Conservation (phyloP, 108 stramenopile species). For the Skeletonema costatum region DNA sequence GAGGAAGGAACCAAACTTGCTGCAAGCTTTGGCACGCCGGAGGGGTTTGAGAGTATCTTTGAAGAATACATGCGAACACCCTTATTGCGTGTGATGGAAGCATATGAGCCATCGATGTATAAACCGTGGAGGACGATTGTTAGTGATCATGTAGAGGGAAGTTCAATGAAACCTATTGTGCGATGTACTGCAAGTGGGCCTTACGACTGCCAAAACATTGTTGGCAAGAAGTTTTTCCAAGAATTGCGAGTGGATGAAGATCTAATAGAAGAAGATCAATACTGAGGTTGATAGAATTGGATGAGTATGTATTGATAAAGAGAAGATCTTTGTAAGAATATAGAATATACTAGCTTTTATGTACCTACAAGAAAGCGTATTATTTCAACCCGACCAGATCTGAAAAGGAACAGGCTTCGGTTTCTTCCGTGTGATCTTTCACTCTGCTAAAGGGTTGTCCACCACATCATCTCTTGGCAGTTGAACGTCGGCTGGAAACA, state of each 20-base stretch:
- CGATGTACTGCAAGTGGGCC: background rate
- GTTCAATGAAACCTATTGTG: background rate
- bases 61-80: slow-evolving; percentile 5
- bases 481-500: too few species aligned
- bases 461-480: too few species aligned
- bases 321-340: background rate
- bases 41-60: background rate
- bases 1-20: slow-evolving; percentile 1
- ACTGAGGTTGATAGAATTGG: background rate
- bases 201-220: background rate
- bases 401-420: too few species aligned
- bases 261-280: background rate
- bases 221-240: background rate
- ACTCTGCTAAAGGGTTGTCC: too few species aligned
- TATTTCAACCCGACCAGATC: too few species aligned
- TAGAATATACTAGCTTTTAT: too few species aligned
- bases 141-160: background rate
- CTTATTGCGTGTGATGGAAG: slow-evolving; percentile 2
- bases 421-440: too few species aligned
- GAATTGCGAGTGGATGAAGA: background rate
- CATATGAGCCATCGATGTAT: slow-evolving; percentile 4
- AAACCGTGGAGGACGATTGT: slow-evolving; percentile 1
- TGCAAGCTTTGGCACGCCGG: background rate
- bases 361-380: too few species aligned
- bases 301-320: background rate